Evolutionary conservation across 2,329 filamentous ascomycete genomes (phyloP).

Genomic region (Botrytis fabae): DNA sequence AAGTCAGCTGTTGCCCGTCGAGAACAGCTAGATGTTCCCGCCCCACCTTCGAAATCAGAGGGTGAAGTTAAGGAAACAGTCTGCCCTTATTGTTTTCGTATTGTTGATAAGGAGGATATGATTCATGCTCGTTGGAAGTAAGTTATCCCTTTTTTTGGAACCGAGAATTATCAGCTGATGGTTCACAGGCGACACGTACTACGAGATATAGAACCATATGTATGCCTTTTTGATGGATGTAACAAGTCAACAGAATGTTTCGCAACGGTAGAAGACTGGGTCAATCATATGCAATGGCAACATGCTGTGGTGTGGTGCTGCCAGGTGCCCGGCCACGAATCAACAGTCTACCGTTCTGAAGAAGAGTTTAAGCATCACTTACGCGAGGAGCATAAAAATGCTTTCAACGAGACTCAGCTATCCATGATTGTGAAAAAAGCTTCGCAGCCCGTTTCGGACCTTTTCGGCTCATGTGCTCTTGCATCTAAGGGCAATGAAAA

Average conservation of each 20-base stretch:
- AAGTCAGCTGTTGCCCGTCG: constrained; percentile 7
- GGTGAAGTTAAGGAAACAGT: neutral
- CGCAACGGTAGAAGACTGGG: constrained; percentile 9
- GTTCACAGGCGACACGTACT: constrained; percentile 4
- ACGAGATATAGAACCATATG: constrained; percentile 15
- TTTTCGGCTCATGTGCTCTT: neutral
- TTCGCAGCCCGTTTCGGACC: neutral
- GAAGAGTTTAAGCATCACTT: constrained; percentile 9
- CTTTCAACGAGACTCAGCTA: constrained; percentile 11
- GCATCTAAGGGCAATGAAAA: neutral
- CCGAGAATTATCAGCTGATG: neutral
- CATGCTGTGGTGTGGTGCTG: constrained; percentile 17
- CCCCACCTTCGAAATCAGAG: neutral
- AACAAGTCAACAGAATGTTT: neutral
- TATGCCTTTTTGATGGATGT: constrained; percentile 16
- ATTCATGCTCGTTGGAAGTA: constrained; percentile 9
- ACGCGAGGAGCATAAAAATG: neutral
- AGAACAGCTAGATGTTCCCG: constrained; percentile 11
- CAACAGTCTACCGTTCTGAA: constrained; percentile 1
- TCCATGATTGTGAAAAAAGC: constrained; percentile 5
- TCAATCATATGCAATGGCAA: constrained; percentile 17
- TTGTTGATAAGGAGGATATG: constrained; percentile 7
- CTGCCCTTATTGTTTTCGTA: constrained; percentile 10
- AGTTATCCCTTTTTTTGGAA: neutral
- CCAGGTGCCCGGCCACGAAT: constrained; percentile 7